These are phyloP conservation scores for Globisporangium radiosum DNA, from an alignment of 352 stramenopile species.

Conservation along the genomic window DNA sequence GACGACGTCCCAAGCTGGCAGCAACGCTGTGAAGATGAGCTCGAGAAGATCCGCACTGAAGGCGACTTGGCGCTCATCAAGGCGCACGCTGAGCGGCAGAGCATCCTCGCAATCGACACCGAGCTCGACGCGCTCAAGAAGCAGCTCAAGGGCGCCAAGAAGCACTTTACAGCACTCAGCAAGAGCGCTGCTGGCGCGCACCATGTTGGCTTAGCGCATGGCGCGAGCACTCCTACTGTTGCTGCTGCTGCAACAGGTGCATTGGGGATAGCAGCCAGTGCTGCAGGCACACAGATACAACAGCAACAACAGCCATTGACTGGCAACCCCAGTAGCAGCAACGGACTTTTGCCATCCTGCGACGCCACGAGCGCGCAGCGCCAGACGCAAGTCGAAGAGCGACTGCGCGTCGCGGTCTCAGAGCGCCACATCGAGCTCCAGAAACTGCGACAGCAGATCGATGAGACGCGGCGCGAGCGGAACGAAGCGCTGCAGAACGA, in stretches of 20 bases:
- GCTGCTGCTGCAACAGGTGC: not conserved
- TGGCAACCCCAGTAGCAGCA: not conserved
- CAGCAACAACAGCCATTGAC: not conserved
- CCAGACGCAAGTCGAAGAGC: constrained; percentile 74
- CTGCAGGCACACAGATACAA: not conserved
- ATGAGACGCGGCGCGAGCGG: constrained; percentile 31
- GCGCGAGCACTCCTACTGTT: too few species aligned
- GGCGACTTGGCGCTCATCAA: constrained; percentile 59
- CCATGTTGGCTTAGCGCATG: not conserved
- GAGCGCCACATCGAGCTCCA: constrained; percentile 51
- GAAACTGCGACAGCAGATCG: constrained; percentile 35
- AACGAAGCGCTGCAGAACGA: constrained; percentile 37
- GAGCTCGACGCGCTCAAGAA: constrained; percentile 82
- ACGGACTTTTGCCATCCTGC: not conserved
- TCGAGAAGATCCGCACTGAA: constrained; percentile 84
- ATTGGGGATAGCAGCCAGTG: not conserved
- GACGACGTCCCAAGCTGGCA: constrained; percentile 4
- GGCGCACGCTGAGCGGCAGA: constrained; percentile 86
- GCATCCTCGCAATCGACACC: constrained; percentile 72
- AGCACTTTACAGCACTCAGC: constrained; percentile 34
- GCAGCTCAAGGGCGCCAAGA: constrained; percentile 84
- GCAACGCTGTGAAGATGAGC: constrained; percentile 55
- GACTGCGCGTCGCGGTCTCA: constrained; percentile 36
- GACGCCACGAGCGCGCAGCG: constrained; percentile 14
- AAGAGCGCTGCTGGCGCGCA: constrained; percentile 1